phyloP scores from a whole-genome alignment of 2,329 filamentous ascomycete species.

The Penicillium sclerotigenum region DNA sequence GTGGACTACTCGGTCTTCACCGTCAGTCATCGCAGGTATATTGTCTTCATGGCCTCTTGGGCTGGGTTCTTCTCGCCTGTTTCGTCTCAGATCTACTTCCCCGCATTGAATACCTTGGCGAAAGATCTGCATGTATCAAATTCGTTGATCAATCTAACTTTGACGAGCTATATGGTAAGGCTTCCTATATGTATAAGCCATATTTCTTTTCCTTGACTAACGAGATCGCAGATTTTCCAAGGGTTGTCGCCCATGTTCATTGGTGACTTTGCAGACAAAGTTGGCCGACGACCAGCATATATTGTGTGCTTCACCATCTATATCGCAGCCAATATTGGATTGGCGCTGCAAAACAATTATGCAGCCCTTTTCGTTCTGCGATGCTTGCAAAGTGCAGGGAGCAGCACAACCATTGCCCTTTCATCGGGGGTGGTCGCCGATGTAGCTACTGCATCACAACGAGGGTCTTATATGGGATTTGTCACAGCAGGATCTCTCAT shows the following conservation, averaged over 20 bases:
- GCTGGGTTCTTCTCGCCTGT: slow-evolving; percentile 46
- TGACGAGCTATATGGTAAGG: slow-evolving; percentile 28
- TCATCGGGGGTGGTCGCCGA: slow-evolving; percentile 42
- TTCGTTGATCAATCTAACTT: slow-evolving; percentile 26
- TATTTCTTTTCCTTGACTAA: too few species aligned
- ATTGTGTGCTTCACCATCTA: slow-evolving; percentile 53
- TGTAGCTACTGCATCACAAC: slow-evolving; percentile 37
- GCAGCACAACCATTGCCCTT: slow-evolving; percentile 42
- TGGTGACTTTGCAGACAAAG: slow-evolving; percentile 51
- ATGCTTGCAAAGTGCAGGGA: slow-evolving; percentile 43
- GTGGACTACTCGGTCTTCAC: slow-evolving; percentile 36
- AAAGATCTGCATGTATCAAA: slow-evolving; percentile 29
- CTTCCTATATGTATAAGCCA: not conserved
- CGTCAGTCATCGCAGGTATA: slow-evolving; percentile 26
- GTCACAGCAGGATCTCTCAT: slow-evolving; percentile 32
- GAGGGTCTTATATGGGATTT: slow-evolving; percentile 44
- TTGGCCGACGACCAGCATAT: slow-evolving; percentile 52
- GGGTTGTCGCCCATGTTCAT: slow-evolving; percentile 53
- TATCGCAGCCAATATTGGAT: slow-evolving; percentile 40
- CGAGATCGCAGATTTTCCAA: slow-evolving; percentile 46
- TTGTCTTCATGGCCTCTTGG: slow-evolving; percentile 30
- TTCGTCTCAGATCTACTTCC: slow-evolving; percentile 46
- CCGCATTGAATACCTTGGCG: slow-evolving; percentile 37
- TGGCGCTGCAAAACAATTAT: slow-evolving; percentile 40
- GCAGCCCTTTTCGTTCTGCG: slow-evolving; percentile 39